phyloP scores from a whole-genome alignment of 805 yeast species.

The Candida xyloterini region DNA sequence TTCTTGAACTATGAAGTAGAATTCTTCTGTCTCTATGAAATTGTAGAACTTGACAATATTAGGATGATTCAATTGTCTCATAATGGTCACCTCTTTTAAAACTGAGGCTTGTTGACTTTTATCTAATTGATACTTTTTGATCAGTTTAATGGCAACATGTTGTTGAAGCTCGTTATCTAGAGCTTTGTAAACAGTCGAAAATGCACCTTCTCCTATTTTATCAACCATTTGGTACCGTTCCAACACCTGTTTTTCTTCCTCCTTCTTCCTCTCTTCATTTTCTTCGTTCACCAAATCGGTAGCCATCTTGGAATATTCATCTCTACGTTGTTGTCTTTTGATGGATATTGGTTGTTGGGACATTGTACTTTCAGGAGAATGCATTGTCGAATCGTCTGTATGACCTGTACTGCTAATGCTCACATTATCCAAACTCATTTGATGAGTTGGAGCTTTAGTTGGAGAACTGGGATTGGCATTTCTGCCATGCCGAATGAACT shows the following conservation, averaged over 20 bases:
- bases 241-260: constrained; percentile 26
- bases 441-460: constrained; percentile 6
- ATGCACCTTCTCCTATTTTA: constrained; percentile 61
- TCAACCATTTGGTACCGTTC: constrained; percentile 42
- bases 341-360: constrained; percentile 2
- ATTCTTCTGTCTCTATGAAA: constrained; percentile 58
- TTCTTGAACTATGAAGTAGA: constrained; percentile 71
- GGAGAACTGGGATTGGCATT: constrained; percentile 15
- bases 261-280: constrained; percentile 20
- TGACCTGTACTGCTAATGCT: constrained; percentile 2
- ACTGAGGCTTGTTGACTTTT: constrained; percentile 63
- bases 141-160: constrained; percentile 54
- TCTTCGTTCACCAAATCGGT: constrained; percentile 34
- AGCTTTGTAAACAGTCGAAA: constrained; percentile 53
- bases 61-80: constrained; percentile 62
- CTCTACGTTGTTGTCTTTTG: constrained; percentile 22
- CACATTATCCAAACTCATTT: constrained; percentile 8
- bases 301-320: constrained; percentile 32
- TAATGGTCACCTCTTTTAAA: constrained; percentile 73
- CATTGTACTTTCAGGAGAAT: constrained; percentile 1
- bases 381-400: not conserved
- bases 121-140: constrained; percentile 68
- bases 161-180: constrained; percentile 36
- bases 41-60: constrained; percentile 64
- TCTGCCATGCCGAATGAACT: constrained; percentile 43